Base-by-base conservation (phyloP, 768 basidiomycete genomes). In the Phylloporus sp. region DNA sequence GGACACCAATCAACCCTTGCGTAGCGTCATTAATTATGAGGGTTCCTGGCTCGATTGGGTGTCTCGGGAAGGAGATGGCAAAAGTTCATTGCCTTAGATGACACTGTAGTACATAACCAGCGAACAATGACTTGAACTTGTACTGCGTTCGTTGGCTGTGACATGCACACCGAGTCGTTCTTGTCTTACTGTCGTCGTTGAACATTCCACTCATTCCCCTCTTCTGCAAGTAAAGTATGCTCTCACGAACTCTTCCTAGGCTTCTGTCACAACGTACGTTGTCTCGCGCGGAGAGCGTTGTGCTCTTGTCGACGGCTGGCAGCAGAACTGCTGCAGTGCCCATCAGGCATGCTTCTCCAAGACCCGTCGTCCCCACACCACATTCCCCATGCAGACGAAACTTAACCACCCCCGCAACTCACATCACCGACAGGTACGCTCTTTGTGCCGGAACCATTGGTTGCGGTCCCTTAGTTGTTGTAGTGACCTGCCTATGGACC, bases 21-120 rank as follows among this genome's bases (percentile, higher is more conserved):
- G 11, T 38, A 84, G 82, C 44, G 60, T 82, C 39, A 64, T 80
- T 48, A 93, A 92, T 59, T 95, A 91, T 63, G 78, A 78, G 54
- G 91, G 91, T 9, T 90, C 87, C 17, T 95, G 90, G 89, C 64
- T 90, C 43, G 88, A 94, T 55, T 95, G 91, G 91, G 76, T 78
- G 11, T 69, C 71, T 59, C 66, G 71, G 70, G 62, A 81, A 70
- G 53, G 72, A 67, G 47, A 72, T 72, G 58, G 74, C 58, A 52
- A 70, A 66, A 35, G 42, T 36, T 36, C 46, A 28, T 48, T 34
- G 22, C 24, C 48, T 28, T 52, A 26, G 15, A 35, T 36, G 27
- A 38, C 20, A 17, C 17, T 39, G 33, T 41, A 59, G 42, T 52
- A 38, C 28, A 44, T 37, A 36, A 17, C 42, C 34, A 9, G 32